Percentiles rank a stretch among this genome's conserved stretches.
phyloP scores from a whole-genome alignment of 768 basidiomycete species.

The Naematelia aurantialba region DNA sequence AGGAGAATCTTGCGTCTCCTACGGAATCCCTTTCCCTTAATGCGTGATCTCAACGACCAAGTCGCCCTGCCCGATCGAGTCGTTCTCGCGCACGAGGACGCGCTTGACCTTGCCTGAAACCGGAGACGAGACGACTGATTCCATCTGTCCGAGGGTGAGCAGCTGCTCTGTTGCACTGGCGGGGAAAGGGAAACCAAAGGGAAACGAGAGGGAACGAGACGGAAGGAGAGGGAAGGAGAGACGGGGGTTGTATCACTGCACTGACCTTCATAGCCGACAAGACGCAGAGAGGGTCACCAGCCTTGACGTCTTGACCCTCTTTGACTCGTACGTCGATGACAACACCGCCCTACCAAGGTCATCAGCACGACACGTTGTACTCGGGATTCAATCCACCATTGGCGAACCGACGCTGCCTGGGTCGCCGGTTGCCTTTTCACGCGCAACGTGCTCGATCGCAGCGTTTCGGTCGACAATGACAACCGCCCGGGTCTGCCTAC shows the following conservation, averaged over 20 bases:
- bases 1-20: not conserved
- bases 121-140: constrained; percentile 91
- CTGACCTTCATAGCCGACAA: constrained; percentile 94
- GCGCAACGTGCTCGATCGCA: constrained; percentile 86
- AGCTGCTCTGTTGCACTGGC: too few species aligned
- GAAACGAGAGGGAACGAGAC: not conserved
- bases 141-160: constrained; percentile 68
- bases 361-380: not conserved
- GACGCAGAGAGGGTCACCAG: constrained; percentile 93
- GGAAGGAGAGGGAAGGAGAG: not conserved
- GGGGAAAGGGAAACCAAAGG: not conserved
- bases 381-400: constrained; percentile 60
- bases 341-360: constrained; percentile 60
- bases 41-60: constrained; percentile 83
- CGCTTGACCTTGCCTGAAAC: constrained; percentile 95
- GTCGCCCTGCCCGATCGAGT: constrained; percentile 93
- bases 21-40: constrained; percentile 4
- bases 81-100: constrained; percentile 85
- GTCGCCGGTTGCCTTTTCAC: constrained; percentile 89
- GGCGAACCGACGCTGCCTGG: constrained; percentile 97
- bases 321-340: constrained; percentile 97
- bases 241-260: too few species aligned
- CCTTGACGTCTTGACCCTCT: constrained; percentile 96
- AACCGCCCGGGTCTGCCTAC: constrained; percentile 72
- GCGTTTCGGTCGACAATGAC: constrained; percentile 95